Percentiles rank a stretch among this genome's conserved stretches.
phyloP scores from a whole-genome alignment of 331 rosid genomes.

The Cucumis variabilis region DNA sequence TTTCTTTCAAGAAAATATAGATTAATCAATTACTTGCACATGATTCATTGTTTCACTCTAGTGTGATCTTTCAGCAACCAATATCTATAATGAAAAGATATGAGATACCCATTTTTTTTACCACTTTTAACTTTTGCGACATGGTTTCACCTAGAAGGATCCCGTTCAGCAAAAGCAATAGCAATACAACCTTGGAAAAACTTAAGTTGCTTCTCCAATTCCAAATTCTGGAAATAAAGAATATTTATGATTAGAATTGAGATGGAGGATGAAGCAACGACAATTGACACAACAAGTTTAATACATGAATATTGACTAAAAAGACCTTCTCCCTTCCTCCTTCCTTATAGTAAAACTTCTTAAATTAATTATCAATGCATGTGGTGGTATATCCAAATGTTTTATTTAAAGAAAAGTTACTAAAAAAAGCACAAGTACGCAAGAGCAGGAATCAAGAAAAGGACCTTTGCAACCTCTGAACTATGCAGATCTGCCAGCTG shows the following conservation, averaged over 20 bases:
- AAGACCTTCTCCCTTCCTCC: too few species aligned
- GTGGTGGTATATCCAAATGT: too few species aligned
- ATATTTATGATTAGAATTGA: constrained; percentile 30
- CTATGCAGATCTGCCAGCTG: too few species aligned
- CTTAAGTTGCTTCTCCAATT: constrained; percentile 96
- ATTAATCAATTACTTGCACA: not conserved
- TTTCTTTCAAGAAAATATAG: not conserved
- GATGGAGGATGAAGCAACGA: too few species aligned
- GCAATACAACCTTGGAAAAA: constrained; percentile 98
- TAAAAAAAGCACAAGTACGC: too few species aligned
- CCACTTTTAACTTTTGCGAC: constrained; percentile 53
- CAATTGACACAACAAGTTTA: too few species aligned
- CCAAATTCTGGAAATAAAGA: constrained; percentile 66
- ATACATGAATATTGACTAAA: too few species aligned
- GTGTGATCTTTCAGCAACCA: not conserved
- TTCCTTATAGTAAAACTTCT: too few species aligned
- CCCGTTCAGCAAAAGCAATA: constrained; percentile 96
- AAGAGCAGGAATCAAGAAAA: too few species aligned
- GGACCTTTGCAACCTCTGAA: too few species aligned
- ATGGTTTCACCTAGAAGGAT: constrained; percentile 67
- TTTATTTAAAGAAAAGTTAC: too few species aligned
- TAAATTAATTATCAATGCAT: too few species aligned
- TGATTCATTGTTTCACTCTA: not conserved
- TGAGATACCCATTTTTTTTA: constrained; percentile 71
- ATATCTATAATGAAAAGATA: constrained; percentile 1